Conservation (phyloP, 2,329 filamentous ascomycete genomes). For the Trichoderma cornu-damae region DNA sequence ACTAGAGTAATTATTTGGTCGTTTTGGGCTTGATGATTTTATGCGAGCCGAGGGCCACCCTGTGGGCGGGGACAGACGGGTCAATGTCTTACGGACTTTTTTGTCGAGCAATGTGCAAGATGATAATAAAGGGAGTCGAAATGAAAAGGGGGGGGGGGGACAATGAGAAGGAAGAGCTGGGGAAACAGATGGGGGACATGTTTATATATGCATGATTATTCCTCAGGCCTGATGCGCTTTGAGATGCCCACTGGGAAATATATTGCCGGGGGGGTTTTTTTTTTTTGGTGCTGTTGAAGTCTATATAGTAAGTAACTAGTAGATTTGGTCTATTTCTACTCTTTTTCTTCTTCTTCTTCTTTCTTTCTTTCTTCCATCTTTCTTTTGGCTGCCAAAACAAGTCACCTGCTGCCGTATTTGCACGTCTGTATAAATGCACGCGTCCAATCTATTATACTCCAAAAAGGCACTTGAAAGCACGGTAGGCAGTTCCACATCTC, state of each 20-base stretch:
- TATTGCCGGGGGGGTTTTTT: neutral
- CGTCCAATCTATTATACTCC: no score
- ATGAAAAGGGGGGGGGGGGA: no score
- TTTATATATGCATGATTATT: no score
- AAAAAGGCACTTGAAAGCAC: no score
- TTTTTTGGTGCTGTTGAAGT: neutral
- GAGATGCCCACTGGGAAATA: neutral
- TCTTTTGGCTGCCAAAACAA: no score
- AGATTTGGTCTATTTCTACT: neutral
- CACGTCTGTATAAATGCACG: neutral
- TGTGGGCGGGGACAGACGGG: neutral
- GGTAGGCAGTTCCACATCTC: no score
- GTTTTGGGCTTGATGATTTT: slow-evolving; percentile 7
- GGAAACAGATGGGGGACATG: neutral
- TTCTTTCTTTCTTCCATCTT: no score
- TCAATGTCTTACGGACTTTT: no score
- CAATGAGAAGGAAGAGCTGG: neutral
- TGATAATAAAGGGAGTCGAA: neutral
- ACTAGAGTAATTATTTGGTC: slow-evolving; percentile 9
- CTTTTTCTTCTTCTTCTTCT: neutral
- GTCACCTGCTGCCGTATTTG: neutral
- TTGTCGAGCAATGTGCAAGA: slow-evolving; percentile 9
- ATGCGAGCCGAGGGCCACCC: neutral
- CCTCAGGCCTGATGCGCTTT: neutral
- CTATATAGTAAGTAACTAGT: neutral